Conservation (phyloP, 148 eudicot genomes). For the Rhododendron kiyosumense region DNA sequence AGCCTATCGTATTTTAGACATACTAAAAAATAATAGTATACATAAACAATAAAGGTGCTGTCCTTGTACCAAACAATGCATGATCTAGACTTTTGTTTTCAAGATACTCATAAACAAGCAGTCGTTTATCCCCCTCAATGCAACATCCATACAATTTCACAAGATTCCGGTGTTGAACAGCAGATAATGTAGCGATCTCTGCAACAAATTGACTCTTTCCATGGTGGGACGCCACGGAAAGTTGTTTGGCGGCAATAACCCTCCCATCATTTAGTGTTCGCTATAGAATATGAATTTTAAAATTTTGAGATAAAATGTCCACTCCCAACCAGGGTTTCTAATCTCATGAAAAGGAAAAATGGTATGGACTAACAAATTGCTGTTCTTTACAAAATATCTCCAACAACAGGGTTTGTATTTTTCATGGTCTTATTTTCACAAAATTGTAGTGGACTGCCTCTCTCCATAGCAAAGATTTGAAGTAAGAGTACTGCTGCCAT, state of each 20-base stretch:
- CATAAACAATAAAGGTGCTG: background rate
- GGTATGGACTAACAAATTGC: background rate
- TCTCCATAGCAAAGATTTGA: background rate
- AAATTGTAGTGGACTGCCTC: background rate
- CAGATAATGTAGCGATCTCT: conserved; percentile 84
- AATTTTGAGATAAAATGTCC: too few species aligned
- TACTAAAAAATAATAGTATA: background rate
- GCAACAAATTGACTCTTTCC: conserved; percentile 81
- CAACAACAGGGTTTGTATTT: background rate
- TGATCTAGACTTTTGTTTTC: conserved; percentile 87
- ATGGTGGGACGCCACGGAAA: conserved; percentile 72
- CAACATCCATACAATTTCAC: conserved; percentile 72
- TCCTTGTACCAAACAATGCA: too few species aligned
- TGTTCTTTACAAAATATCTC: background rate
- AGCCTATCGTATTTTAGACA: background rate
- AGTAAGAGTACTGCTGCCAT: too few species aligned
- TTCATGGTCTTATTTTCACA: background rate
- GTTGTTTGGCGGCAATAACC: conserved; percentile 78
- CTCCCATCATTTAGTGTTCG: conserved; percentile 73
- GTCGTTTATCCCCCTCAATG: conserved; percentile 68
- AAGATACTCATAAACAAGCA: conserved; percentile 85
- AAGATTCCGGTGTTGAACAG: conserved; percentile 35
- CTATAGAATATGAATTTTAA: conserved; percentile 37
- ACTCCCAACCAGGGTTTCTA: too few species aligned
- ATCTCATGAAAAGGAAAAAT: too few species aligned